These are phyloP conservation scores for Terfezia claveryi DNA, from an alignment of 495 filamentous ascomycete genomes.

Conservation along the genomic window DNA sequence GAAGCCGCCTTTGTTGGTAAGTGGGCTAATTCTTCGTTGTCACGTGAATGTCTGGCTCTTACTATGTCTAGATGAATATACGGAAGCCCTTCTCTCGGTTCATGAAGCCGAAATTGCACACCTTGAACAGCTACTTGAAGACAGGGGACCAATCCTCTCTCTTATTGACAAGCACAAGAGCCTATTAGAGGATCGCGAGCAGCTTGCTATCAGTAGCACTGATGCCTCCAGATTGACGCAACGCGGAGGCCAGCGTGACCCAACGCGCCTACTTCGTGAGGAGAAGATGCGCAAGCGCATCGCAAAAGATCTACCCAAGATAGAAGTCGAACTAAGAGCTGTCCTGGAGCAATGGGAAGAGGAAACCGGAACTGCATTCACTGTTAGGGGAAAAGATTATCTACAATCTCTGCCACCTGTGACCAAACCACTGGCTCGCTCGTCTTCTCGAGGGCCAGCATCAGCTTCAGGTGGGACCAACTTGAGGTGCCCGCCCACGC, in stretches of 20 bases:
- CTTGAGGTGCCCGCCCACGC: not conserved
- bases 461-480: not conserved
- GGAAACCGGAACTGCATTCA: constrained; percentile 77
- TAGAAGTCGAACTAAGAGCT: constrained; percentile 61
- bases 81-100: constrained; percentile 69
- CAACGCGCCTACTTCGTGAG: constrained; percentile 79
- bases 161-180: constrained; percentile 66
- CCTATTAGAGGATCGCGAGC: constrained; percentile 68
- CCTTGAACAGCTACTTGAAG: constrained; percentile 61
- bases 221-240: constrained; percentile 84
- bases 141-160: constrained; percentile 62
- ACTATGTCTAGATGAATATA: constrained; percentile 37
- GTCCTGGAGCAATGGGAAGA: constrained; percentile 75
- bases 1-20: constrained; percentile 74
- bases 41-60: not conserved
- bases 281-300: constrained; percentile 98
- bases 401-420: constrained; percentile 27
- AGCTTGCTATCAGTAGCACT: constrained; percentile 66
- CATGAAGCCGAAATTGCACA: constrained; percentile 77
- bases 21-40: constrained; percentile 5
- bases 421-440: not conserved
- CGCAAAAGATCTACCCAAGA: constrained; percentile 79
- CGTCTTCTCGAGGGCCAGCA: not conserved
- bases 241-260: constrained; percentile 69
- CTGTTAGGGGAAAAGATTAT: constrained; percentile 79